Percentiles rank a stretch among this genome's conserved stretches.
phyloP scores from a whole-genome alignment of 169 alveolate genomes.

The Besnoitia besnoiti region DNA sequence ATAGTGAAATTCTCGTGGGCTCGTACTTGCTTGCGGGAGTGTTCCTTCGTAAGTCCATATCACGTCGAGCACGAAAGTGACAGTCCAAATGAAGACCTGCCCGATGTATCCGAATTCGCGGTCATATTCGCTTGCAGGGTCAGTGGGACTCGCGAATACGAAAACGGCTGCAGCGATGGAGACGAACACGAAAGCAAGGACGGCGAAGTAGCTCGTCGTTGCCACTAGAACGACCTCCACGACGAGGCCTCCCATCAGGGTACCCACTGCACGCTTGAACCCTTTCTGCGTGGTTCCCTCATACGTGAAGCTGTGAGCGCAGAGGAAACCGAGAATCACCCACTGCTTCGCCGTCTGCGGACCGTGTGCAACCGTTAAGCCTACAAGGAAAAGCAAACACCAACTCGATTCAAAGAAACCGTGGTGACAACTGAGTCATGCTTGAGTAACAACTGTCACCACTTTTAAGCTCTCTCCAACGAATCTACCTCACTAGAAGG shows the following conservation, averaged over 20 bases:
- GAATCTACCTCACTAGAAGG: no score
- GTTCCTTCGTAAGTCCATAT: constrained; percentile 26
- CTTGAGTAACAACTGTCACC: no score
- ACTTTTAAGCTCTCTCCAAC: no score
- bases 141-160: constrained; percentile 23
- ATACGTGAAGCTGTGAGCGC: constrained; percentile 34
- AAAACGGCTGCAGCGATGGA: constrained; percentile 20
- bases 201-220: not conserved
- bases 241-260: constrained; percentile 35
- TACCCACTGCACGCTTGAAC: constrained; percentile 23
- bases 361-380: not conserved
- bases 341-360: constrained; percentile 45
- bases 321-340: constrained; percentile 26
- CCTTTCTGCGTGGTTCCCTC: constrained; percentile 31
- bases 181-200: not conserved
- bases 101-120: constrained; percentile 37
- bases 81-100: constrained; percentile 45
- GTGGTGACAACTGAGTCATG: no score
- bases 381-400: not conserved
- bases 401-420: not conserved
- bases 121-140: constrained; percentile 35
- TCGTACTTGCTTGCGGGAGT: constrained; percentile 4
- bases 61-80: constrained; percentile 21
- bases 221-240: constrained; percentile 38
- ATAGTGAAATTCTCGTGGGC: no score